Evolutionary conservation across 441 rosid genomes (phyloP).

Genomic region (Gossypium aridum): DNA sequence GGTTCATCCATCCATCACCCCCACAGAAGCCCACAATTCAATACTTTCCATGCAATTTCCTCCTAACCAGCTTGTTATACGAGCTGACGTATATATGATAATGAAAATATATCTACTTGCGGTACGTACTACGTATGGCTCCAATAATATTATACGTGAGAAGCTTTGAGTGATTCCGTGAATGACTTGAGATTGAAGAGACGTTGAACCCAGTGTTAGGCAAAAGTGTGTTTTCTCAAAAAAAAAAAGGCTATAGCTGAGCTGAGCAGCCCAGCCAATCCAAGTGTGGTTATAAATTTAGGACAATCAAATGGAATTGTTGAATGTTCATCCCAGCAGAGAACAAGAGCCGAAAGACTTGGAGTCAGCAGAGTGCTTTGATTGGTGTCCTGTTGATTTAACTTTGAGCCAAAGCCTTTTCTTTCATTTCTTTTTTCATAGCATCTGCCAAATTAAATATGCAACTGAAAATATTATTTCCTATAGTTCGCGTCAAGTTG

Average conservation of each 20-base stretch:
- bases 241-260: neutral
- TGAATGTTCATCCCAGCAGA: too few relatives aligned
- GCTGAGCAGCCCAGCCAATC: neutral
- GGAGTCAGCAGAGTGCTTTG: too few relatives aligned
- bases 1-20: too few relatives aligned
- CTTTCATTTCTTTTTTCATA: too few relatives aligned
- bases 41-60: constrained; percentile 12
- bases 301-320: too few relatives aligned
- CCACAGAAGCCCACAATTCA: neutral
- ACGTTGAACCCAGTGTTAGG: neutral
- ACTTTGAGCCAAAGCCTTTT: too few relatives aligned
- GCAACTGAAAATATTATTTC: too few relatives aligned
- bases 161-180: neutral
- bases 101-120: neutral
- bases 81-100: neutral
- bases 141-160: neutral
- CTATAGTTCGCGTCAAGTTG: too few relatives aligned
- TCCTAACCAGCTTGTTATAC: neutral
- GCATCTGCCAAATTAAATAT: too few relatives aligned
- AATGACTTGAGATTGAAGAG: neutral
- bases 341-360: too few relatives aligned
- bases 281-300: neutral
- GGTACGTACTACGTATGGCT: neutral
- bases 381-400: too few relatives aligned
- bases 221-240: neutral